Evolutionary conservation across 495 filamentous ascomycete genomes (phyloP), one percentile per base, ranked within the genome.

Genomic region (Penicillium paradoxum): DNA sequence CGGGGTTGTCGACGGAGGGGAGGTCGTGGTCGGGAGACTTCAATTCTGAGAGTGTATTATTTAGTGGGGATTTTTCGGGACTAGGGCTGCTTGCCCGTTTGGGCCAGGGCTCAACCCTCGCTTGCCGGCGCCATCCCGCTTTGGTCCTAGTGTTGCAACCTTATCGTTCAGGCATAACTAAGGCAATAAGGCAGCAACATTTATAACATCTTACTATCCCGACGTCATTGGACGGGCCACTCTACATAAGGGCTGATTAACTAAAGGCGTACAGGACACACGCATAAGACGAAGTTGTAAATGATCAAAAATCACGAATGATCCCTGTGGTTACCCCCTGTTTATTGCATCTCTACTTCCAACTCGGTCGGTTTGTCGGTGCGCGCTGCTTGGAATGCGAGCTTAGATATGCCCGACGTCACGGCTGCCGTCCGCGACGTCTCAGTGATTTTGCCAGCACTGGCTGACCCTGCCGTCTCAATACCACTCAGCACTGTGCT

Each of bases 321-420:
- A 25, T 21, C 40, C 29, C n/a, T 32, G 13, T 50, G 22, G 29
- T 13, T 7, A 7, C 10, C 15, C 18, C 49, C 14, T 51, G 15
- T 30, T 73, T 51, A 78, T 52, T 77, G 71, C 74, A 77, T 73
- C 54, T 80, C 77, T 32, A 79, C 68, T 44, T 74, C 74, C 67
- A 80, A 61, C 49, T 69, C 64, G 38, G 60, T 68, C 33, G 61
- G 46, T 18, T 54, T 59, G 42, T 55, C 51, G 33, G 64, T 51
- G 13, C 58, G 65, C 19, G 55, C 60, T 47, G 70, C 65, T 7
- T 60, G 52, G 10, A 77, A 55, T 0, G 70, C 62, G 44, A 80
- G 39, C 22, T 59, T 72, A 2, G 73, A 73, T n/a, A 79, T 60
- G 1, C 73, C 73, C 14, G 70, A 59, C 3, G 73, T 69, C 18